Evolutionary conservation across 2,329 filamentous ascomycete species (phyloP), one percentile per base, ranked within the genome.

Genomic region (Diaporthe caulivora): DNA sequence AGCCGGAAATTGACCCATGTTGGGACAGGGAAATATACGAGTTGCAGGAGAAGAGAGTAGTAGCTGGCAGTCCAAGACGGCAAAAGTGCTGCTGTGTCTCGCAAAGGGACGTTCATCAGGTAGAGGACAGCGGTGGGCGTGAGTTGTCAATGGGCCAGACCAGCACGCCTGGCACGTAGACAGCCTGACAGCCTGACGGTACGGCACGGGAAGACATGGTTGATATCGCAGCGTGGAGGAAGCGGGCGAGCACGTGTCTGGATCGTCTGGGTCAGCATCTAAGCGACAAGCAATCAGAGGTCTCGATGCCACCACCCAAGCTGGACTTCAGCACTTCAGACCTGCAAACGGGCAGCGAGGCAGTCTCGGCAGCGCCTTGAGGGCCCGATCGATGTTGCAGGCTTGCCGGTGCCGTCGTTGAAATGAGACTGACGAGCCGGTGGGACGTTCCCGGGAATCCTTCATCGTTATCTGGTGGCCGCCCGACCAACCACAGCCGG

Each of bases 401-500:
- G n/a, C n/a, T n/a, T n/a, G n/a, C 21, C 29, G 13, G 21, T 47
- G 26, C 47, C 42, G 60, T 64, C 44, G 44, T 18, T 53, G n/a
- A 67, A 53, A 67, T 67, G 31, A 67, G 62, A 26, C 29, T 1
- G 44, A 10, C 44, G 40, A n/a, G 29, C 34, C 15, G 29, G 40
- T 47, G 42, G 62, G 47, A n/a, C 34, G 47, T 53, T 37, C 62
- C 62, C 47, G 15, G 60, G 47, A 53, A 67, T 67, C 62, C 62
- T 67, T 67, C 62, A 31, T 53, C 62, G 62, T 67, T 67, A 67
- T 67, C 62, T 53, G 3, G 47, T 29, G 44, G 47, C 21, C 21
- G 62, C 40, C 47, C 40, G 62, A 53, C 62, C 62, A 67, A 67
- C 62, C 62, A 67, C 44, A 21, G 24, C 11, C 3, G 47, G 44